Base-by-base conservation (phyloP, 495 filamentous ascomycete genomes). In the Penicillium soppii region DNA sequence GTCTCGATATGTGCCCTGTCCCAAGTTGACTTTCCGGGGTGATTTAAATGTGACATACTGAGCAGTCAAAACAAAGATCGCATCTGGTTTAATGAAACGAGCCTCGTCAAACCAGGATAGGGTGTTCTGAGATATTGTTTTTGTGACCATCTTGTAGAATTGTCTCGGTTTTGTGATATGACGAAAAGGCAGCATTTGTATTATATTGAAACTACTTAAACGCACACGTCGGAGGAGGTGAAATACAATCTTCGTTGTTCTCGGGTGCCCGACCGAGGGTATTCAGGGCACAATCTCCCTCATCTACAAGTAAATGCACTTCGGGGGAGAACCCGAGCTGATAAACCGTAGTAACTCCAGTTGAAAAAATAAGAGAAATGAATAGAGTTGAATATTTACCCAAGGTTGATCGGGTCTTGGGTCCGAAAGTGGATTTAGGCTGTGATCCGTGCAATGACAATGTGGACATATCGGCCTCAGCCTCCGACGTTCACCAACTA, bases 1-100 rank as follows among this genome's bases (percentile, higher is more conserved):
- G 26, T 75, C 70, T 2, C 69, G 66, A 41, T 76, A 77, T 7
- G 68, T 61, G 7, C 69, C 66, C 23, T 66, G 63, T 13, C 70
- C 68, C 2, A 75, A 46, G 23, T 70, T 71, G 15, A 71, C 70
- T 33, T 72, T 72, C 7, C 58, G 39, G 1, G 63, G 59, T 37
- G 23, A 54, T 7, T 39, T n/a, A 47, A 72, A 67, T n/a, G 59
- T 52, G 1, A 53, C 16, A 29, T 72, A 74, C 43, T 61, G 45
- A 7, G 61, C 63, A 9, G 68, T 71, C 6, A 69, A 45, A 0
- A 57, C 66, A 38, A 72, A 73, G 27, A 74, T 74, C 2, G 66
- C 62, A 52, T 72, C 71, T 0, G 69, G 56, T 3, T 62, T 62
- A 22, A 70, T 65, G 39, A 59, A 64, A 4, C 49, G 46, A 15